These are phyloP conservation scores for Phellopilus nigrolimitatus DNA, from an alignment of 1,284 basidiomycete species.

Conservation along the genomic window DNA sequence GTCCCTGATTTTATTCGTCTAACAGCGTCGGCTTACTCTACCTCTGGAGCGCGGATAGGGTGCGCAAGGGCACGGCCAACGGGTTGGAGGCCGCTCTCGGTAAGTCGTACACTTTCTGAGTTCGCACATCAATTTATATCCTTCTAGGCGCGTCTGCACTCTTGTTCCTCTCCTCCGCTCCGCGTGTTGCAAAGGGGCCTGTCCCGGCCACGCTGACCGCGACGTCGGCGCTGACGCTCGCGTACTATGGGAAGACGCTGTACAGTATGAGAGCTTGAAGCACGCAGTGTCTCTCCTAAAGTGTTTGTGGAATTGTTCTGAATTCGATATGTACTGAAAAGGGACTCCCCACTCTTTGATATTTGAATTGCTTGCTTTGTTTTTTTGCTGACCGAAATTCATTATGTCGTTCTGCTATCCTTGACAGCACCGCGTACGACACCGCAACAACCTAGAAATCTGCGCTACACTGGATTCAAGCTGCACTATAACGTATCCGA, in stretches of 20 bases:
- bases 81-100: slow-evolving; percentile 75
- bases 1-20: not conserved
- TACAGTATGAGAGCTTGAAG: not conserved
- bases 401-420: too few species aligned
- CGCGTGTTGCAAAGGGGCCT: slow-evolving; percentile 71
- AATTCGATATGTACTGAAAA: too few species aligned
- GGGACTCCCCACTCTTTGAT: too few species aligned
- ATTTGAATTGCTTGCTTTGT: too few species aligned
- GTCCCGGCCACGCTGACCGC: slow-evolving; percentile 65
- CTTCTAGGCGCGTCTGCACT: slow-evolving; percentile 68
- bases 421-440: too few species aligned
- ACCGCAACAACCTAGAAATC: too few species aligned
- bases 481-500: too few species aligned
- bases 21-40: slow-evolving; percentile 71
- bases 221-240: slow-evolving; percentile 54
- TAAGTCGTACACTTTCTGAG: slow-evolving; percentile 37
- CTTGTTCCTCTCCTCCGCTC: slow-evolving; percentile 73
- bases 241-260: slow-evolving; percentile 69
- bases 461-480: too few species aligned
- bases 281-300: too few species aligned
- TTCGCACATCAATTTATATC: too few species aligned
- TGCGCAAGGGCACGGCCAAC: slow-evolving; percentile 65
- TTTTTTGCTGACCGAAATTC: too few species aligned
- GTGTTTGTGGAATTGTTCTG: too few species aligned
- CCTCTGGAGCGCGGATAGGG: slow-evolving; percentile 69